These are phyloP conservation scores for Phialemoniopsis sp. DNA, from an alignment of 2,329 filamentous ascomycete genomes.

Conservation along the genomic window DNA sequence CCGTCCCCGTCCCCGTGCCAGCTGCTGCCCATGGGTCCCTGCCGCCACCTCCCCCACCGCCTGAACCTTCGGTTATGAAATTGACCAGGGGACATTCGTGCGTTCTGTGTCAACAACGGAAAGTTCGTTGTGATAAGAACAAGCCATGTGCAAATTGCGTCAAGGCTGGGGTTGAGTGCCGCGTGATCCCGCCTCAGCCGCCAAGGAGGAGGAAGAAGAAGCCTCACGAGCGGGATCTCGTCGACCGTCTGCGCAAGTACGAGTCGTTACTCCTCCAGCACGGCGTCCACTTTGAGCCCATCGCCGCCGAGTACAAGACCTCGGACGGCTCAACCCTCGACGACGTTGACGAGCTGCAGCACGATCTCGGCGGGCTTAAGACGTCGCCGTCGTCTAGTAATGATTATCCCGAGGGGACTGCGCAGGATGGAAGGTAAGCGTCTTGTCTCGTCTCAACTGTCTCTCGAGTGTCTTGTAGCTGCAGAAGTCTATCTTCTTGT, in stretches of 20 bases:
- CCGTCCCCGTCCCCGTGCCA: slow-evolving; percentile 16
- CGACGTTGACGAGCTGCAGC: slow-evolving; percentile 52
- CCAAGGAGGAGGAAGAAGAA: slow-evolving; percentile 57
- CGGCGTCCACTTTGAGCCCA: slow-evolving; percentile 64
- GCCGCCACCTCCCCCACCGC: slow-evolving; percentile 19
- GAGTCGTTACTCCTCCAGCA: slow-evolving; percentile 62
- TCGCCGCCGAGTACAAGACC: slow-evolving; percentile 47
- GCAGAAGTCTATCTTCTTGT: too few species aligned
- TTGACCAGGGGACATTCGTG: slow-evolving; percentile 60
- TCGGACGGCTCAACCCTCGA: slow-evolving; percentile 29
- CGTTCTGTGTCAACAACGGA: slow-evolving; percentile 71
- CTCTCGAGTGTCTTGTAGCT: too few species aligned
- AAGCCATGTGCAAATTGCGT: slow-evolving; percentile 69
- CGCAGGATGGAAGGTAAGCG: slow-evolving; percentile 18
- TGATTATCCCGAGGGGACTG: slow-evolving; percentile 19
- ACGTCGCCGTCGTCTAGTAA: slow-evolving; percentile 44
- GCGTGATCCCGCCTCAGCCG: slow-evolving; percentile 52
- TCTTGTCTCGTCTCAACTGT: slow-evolving; percentile 1
- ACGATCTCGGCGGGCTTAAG: slow-evolving; percentile 50
- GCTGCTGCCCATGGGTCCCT: slow-evolving; percentile 5
- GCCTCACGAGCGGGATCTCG: slow-evolving; percentile 65
- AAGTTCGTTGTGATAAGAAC: slow-evolving; percentile 69
- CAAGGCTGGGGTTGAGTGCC: slow-evolving; percentile 58
- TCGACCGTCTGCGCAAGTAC: slow-evolving; percentile 66
- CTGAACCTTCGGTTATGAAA: slow-evolving; percentile 44